Evolutionary conservation across 148 eudicot genomes (phyloP), one percentile per base, ranked within the genome.

Genomic region (Silene latifolia): DNA sequence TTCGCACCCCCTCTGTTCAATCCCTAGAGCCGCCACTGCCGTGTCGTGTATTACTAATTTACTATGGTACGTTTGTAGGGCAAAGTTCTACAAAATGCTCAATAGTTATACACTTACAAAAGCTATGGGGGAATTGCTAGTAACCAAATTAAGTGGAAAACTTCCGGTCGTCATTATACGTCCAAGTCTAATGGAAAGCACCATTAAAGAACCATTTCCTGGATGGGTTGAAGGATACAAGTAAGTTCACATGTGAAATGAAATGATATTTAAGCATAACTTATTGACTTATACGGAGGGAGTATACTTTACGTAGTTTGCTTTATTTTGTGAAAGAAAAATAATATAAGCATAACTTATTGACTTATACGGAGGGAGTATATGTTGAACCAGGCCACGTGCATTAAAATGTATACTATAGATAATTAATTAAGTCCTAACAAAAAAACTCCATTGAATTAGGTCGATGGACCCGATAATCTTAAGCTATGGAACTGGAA

Each of bases 101-200:
- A 63, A 74, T n/a, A 2, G 39, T 64, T 74, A 74, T n/a, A 11
- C 15, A 4, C 77, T 74, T 18, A 64, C 70, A 42, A 74, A 74
- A 57, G 48, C 48, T 3, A 74, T 74, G 47, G 77, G 70, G 48
- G 77, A 74, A 56, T 27, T 63, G 20, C 0, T 63, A 48, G 11
- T 42, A 48, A 27, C 11, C 12, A 63, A n/a, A 64, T 11, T 48
- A 25, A 18, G 77, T 4, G 77, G 57, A 14, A 64, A 51, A 51
- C 14, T 74, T 25, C 44, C 77, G 2, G 21, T 57, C 12, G 61
- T 74, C 7, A 64, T 63, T 15, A 4, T 74, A 1, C 77, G 65
- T 19, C 65, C 29, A 12, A 62, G 32, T 24, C 32, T 62, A 62
- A 14, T 62, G 3, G 65, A 62, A 62, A 62, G 65, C 32, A 62